Percentiles rank a stretch among this genome's conserved stretches.
Evolutionary conservation across 83 land plant genomes (phyloP).

Genomic region (Isoetes engelmannii): DNA sequence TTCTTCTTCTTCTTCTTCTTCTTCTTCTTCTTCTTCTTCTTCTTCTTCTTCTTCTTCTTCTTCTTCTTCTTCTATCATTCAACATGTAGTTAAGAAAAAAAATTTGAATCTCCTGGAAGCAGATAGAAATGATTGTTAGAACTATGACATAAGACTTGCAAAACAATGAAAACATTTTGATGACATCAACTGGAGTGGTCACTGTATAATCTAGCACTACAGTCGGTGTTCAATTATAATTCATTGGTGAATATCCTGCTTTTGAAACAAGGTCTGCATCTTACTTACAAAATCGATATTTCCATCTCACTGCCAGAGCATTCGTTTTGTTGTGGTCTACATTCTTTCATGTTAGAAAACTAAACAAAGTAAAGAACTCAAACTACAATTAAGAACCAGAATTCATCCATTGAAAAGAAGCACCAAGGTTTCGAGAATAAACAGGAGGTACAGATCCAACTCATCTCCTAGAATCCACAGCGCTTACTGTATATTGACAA

Average conservation of each 20-base stretch:
- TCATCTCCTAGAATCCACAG: too few species aligned
- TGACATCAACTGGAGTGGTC: conserved; percentile 49
- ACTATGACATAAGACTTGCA: not conserved
- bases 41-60: too few species aligned
- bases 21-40: too few species aligned
- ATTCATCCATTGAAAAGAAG: too few species aligned
- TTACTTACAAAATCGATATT: conserved; percentile 95
- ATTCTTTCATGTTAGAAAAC: too few species aligned
- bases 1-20: too few species aligned
- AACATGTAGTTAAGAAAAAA: conserved; percentile 73
- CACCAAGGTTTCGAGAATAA: too few species aligned
- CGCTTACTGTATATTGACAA: too few species aligned
- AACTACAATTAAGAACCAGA: too few species aligned
- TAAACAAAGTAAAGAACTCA: too few species aligned
- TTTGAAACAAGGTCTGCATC: conserved; percentile 64
- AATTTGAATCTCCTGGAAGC: conserved; percentile 65
- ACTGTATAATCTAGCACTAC: conserved; percentile 57
- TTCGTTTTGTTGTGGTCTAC: conserved; percentile 89
- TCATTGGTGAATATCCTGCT: conserved; percentile 54
- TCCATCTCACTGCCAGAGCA: conserved; percentile 98
- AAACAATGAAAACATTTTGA: not conserved
- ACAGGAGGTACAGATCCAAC: too few species aligned
- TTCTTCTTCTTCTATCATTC: too few species aligned
- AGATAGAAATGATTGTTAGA: not conserved
- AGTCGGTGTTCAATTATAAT: conserved; percentile 50